These are phyloP conservation scores for Gaeumannomyces tritici DNA, from an alignment of 2,329 filamentous ascomycete species.

Conservation along the genomic window DNA sequence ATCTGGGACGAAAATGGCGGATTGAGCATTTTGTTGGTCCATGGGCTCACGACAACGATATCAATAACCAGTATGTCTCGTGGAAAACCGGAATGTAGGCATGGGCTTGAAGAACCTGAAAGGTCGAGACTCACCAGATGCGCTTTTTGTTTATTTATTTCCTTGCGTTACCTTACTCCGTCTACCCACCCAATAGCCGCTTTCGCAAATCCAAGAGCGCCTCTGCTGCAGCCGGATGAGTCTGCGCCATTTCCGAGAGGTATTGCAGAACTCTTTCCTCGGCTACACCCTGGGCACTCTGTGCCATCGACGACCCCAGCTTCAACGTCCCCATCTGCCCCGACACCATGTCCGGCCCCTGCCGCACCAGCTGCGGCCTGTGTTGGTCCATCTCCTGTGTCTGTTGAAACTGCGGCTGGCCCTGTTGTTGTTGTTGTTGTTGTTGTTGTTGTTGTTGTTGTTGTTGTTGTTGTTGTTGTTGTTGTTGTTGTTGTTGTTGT, in stretches of 20 bases:
- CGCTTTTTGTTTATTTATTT: no score
- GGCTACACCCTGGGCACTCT: no score
- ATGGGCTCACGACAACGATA: no score
- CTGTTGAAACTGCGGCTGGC: not conserved
- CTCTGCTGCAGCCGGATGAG: not conserved
- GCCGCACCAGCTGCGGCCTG: not conserved
- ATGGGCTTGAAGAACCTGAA: no score
- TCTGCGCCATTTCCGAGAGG: not conserved
- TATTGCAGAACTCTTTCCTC: not conserved
- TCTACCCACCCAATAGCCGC: not conserved
- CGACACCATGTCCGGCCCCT: not conserved
- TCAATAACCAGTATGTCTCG: no score
- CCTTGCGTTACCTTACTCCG: no score
- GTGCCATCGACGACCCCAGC: not conserved
- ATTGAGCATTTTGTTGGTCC: no score
- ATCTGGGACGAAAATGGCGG: no score
- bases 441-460: no score
- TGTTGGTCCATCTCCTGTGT: not conserved
- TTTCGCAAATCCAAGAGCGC: not conserved
- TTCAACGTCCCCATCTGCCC: not conserved
- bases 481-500: not conserved
- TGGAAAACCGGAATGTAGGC: no score
- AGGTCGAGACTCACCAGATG: no score
- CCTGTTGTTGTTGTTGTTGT: not conserved
- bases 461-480: not conserved